A percentile compares a stretch with the other conserved stretches of the same genome.
These are phyloP conservation scores for Lupinus albus DNA, from an alignment of 306 rosid species.

Conservation along the genomic window DNA sequence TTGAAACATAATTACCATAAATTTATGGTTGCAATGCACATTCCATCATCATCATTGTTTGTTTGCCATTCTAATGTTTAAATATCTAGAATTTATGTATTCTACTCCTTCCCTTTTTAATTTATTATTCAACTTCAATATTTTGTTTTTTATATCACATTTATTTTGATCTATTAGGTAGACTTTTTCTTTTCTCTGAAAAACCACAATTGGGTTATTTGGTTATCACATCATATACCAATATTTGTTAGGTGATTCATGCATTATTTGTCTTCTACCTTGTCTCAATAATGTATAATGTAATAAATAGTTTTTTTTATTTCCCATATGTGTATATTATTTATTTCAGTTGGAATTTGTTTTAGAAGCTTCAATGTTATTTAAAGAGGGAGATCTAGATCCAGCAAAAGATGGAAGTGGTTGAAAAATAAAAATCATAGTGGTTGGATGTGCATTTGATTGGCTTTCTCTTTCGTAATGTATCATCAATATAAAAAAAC, in stretches of 20 bases:
- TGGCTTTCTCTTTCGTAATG: slow-evolving; percentile 15
- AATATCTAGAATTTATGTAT: slow-evolving; percentile 39
- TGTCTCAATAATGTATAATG: slow-evolving; percentile 12
- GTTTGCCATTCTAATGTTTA: slow-evolving; percentile 38
- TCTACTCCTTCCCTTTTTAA: neutral
- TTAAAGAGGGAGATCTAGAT: slow-evolving; percentile 25
- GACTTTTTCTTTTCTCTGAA: neutral
- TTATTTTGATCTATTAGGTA: neutral
- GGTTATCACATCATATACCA: slow-evolving; percentile 17
- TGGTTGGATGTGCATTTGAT: slow-evolving; percentile 46
- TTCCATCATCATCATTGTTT: slow-evolving; percentile 48
- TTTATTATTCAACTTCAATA: slow-evolving; percentile 6
- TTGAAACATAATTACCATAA: slow-evolving; percentile 30
- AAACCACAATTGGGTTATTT: slow-evolving; percentile 2
- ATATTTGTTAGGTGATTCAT: slow-evolving; percentile 12
- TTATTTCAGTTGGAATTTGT: slow-evolving; percentile 35
- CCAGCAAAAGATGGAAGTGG: slow-evolving; percentile 43
- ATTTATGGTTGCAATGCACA: slow-evolving; percentile 36
- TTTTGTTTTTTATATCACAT: neutral
- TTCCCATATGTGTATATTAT: slow-evolving; percentile 12
- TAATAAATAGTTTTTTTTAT: slow-evolving; percentile 8
- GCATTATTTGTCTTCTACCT: slow-evolving; percentile 21
- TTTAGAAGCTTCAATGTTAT: slow-evolving; percentile 23
- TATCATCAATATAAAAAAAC: slow-evolving; percentile 30
- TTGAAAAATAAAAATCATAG: slow-evolving; percentile 46